A percentile compares a stretch with the other conserved stretches of the same genome.
These are phyloP conservation scores for Leptodermis oblonga DNA, from an alignment of 257 asterid species.

Conservation along the genomic window DNA sequence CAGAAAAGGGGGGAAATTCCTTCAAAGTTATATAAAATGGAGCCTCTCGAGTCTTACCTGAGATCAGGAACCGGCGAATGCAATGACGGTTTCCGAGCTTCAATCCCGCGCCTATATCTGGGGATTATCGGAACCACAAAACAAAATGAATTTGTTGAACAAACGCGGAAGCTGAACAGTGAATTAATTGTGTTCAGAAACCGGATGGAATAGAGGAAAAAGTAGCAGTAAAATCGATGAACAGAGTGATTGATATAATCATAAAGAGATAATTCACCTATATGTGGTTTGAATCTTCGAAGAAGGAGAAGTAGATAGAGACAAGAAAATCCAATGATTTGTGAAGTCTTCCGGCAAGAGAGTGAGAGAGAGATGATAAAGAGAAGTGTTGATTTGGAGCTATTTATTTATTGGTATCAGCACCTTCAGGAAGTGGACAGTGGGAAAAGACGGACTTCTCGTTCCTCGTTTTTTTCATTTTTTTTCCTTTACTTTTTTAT, in stretches of 20 bases:
- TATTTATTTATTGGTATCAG: constrained; percentile 10
- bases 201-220: background rate
- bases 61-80: background rate
- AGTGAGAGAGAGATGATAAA: constrained; percentile 4
- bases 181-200: background rate
- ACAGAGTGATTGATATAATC: background rate
- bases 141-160: background rate
- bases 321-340: constrained; percentile 25
- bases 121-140: background rate
- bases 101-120: constrained; percentile 2
- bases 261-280: background rate
- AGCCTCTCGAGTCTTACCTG: constrained; percentile 9
- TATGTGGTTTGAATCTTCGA: constrained; percentile 1
- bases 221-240: background rate
- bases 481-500: too few relatives aligned
- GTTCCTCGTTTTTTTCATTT: too few relatives aligned
- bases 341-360: constrained; percentile 7
- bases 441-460: constrained; percentile 13
- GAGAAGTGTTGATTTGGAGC: background rate
- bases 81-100: background rate
- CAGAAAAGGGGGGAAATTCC: background rate
- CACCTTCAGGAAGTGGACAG: constrained; percentile 1
- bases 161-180: background rate
- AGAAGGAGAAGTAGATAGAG: constrained; percentile 11
- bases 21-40: background rate